Conservation (phyloP, 108 stramenopile species). For the Cyclostephanos tholiformis region DNA sequence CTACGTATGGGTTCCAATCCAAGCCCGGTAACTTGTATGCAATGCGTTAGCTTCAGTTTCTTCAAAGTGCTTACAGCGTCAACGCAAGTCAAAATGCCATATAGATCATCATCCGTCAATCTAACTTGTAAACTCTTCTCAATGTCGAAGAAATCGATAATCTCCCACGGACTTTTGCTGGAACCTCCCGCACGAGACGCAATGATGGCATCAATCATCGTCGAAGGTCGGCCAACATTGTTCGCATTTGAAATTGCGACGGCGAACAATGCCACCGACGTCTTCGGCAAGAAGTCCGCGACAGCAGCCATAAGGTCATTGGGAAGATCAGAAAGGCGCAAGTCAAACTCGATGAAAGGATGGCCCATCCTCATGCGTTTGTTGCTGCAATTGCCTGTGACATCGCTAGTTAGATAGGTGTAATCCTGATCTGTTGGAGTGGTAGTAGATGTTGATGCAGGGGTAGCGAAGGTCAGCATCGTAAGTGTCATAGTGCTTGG, state of each 20-base stretch:
- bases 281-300: neutral
- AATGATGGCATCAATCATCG: neutral
- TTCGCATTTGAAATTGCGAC: neutral
- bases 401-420: neutral
- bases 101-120: constrained; percentile 21
- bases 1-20: constrained; percentile 17
- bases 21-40: constrained; percentile 3
- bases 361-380: neutral
- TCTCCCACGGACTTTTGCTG: neutral
- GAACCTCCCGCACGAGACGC: neutral
- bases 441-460: neutral
- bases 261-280: constrained; percentile 4
- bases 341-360: neutral
- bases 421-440: constrained; percentile 7
- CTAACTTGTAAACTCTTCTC: neutral
- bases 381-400: neutral
- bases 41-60: constrained; percentile 7
- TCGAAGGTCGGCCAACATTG: neutral
- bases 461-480: neutral
- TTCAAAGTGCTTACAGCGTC: constrained; percentile 1
- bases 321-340: neutral
- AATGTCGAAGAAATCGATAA: constrained; percentile 1
- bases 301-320: neutral
- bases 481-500: neutral
- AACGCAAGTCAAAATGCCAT: constrained; percentile 8